Conservation (phyloP, 352 stramenopile species). For the Aphanomyces cochlioides region DNA sequence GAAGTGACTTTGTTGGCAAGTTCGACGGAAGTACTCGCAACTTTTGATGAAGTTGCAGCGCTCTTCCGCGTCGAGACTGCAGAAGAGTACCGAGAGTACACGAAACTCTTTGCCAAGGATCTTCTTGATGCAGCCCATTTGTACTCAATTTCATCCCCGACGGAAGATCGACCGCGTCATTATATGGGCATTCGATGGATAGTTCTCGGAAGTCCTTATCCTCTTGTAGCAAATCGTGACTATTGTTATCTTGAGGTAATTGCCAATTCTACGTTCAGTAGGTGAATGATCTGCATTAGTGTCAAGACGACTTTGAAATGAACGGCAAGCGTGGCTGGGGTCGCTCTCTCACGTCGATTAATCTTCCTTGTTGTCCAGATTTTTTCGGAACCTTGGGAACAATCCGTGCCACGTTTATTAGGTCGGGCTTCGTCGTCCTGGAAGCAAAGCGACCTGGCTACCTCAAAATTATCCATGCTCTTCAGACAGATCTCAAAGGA, state of each 20-base stretch:
- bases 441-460: conserved; percentile 57
- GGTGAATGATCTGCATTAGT: conserved; percentile 27
- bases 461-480: conserved; percentile 59
- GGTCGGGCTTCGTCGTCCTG: conserved; percentile 68
- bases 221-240: conserved; percentile 63
- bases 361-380: conserved; percentile 58
- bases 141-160: conserved; percentile 48
- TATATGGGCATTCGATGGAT: conserved; percentile 67
- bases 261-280: background rate
- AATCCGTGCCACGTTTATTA: conserved; percentile 64
- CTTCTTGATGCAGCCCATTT: conserved; percentile 56
- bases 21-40: conserved; percentile 21
- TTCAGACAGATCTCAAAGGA: conserved; percentile 65
- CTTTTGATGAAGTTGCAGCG: conserved; percentile 18
- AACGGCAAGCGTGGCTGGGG: conserved; percentile 63
- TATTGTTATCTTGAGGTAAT: conserved; percentile 58
- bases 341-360: conserved; percentile 66
- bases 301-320: conserved; percentile 63
- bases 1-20: background rate
- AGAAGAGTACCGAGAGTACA: conserved; percentile 1
- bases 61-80: conserved; percentile 22
- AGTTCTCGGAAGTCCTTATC: conserved; percentile 47
- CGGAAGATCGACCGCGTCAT: conserved; percentile 37
- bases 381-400: conserved; percentile 44
- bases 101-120: conserved; percentile 35